Evolutionary conservation across 345 rosid genomes (phyloP).

Genomic region (Brassica carinata): DNA sequence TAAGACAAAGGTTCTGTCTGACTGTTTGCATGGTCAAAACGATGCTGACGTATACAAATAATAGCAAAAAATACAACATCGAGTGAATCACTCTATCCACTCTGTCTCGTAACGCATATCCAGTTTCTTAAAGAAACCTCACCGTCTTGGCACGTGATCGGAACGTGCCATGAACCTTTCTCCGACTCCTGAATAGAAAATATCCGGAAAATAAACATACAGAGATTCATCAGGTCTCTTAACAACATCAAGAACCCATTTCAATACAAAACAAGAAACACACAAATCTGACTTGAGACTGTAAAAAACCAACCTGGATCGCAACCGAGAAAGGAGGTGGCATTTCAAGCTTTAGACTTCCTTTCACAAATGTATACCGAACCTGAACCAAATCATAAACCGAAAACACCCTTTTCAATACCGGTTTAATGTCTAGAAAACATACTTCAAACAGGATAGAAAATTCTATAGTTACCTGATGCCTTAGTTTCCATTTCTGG

Average conservation of each 20-base stretch:
- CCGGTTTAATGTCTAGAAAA: not conserved
- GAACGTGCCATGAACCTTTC: slow-evolving; percentile 91
- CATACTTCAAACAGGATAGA: not conserved
- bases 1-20: not conserved
- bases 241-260: not conserved
- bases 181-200: slow-evolving; percentile 70
- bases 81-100: not conserved
- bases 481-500: slow-evolving; percentile 85
- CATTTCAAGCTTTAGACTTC: slow-evolving; percentile 63
- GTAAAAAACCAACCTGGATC: slow-evolving; percentile 66
- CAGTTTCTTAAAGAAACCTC: slow-evolving; percentile 48
- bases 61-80: not conserved
- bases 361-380: slow-evolving; percentile 68
- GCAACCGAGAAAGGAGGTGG: slow-evolving; percentile 62
- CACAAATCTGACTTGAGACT: not conserved
- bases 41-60: not conserved
- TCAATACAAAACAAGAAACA: not conserved
- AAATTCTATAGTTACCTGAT: slow-evolving; percentile 43
- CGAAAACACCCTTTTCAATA: not conserved
- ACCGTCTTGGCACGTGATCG: slow-evolving; percentile 40
- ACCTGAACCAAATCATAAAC: slow-evolving; percentile 48
- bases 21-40: not conserved
- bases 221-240: not conserved
- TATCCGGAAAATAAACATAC: not conserved
- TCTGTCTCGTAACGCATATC: slow-evolving; percentile 55